Conservation (phyloP, 176 grass and related monocot genomes). For the Paspalum notatum region DNA sequence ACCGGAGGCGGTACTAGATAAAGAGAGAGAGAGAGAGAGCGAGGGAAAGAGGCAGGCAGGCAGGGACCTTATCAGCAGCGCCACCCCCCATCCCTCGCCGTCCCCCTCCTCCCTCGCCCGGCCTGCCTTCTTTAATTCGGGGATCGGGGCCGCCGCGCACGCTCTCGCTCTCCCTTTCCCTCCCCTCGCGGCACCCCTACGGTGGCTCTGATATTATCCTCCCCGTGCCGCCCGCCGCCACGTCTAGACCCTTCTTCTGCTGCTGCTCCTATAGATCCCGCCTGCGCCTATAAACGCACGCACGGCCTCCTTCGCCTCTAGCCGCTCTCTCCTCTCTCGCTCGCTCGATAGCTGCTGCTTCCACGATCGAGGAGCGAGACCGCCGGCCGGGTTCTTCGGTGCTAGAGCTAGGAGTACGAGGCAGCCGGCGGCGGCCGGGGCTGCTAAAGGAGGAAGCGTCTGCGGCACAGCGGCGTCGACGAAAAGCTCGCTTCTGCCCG, state of each 20-base stretch:
- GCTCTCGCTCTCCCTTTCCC: slow-evolving; percentile 7
- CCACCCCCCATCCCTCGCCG: slow-evolving; percentile 54
- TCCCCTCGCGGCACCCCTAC: background rate
- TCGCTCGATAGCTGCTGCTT: slow-evolving; percentile 7
- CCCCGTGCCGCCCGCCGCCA: slow-evolving; percentile 22
- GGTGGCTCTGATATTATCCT: slow-evolving; percentile 2
- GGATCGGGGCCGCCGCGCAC: slow-evolving; percentile 27
- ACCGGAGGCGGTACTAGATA: background rate
- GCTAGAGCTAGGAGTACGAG: background rate
- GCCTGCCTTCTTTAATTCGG: slow-evolving; percentile 43
- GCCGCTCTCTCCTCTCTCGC: background rate
- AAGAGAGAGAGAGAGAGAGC: background rate
- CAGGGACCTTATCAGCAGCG: slow-evolving; percentile 53
- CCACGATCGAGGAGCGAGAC: background rate
- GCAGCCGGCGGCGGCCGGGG: background rate
- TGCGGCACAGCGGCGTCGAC: slow-evolving; percentile 2
- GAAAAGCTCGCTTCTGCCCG: slow-evolving; percentile 36
- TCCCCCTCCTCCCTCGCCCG: slow-evolving; percentile 3
- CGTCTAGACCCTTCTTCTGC: background rate
- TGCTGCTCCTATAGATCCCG: slow-evolving; percentile 18
- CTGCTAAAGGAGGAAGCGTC: background rate
- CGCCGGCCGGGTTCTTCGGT: too few species aligned
- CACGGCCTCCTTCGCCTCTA: background rate
- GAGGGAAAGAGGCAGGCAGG: background rate
- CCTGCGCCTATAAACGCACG: slow-evolving; percentile 11